phyloP scores from a whole-genome alignment of 2,329 filamentous ascomycete genomes.

The Aspergillus neotritici region DNA sequence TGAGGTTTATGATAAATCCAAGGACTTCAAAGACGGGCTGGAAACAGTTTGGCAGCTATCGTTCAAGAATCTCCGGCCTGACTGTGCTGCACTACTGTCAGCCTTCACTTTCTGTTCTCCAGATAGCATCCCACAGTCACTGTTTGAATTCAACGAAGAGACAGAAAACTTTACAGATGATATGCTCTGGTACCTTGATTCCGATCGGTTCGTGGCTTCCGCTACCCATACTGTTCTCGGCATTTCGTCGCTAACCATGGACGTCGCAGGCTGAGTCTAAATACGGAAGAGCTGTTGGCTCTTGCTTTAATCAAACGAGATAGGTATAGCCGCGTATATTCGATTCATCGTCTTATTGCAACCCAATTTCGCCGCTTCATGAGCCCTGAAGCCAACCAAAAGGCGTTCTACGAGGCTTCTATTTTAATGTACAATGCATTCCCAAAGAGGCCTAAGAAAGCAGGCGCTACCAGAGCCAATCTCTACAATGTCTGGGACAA shows the following conservation, averaged over 20 bases:
- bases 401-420: slow-evolving; percentile 1
- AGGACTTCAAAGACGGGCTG: background rate
- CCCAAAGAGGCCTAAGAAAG: background rate
- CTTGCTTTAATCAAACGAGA: slow-evolving; percentile 2
- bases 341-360: background rate
- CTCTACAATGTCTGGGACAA: slow-evolving; percentile 6
- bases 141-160: background rate
- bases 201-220: background rate
- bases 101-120: background rate
- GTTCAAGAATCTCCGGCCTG: background rate
- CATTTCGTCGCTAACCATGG: background rate
- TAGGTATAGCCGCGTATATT: slow-evolving; percentile 2
- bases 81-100: background rate
- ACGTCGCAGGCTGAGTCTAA: background rate
- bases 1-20: slow-evolving; percentile 1
- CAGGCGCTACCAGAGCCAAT: slow-evolving; percentile 4
- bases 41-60: slow-evolving; percentile 1
- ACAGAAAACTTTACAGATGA: slow-evolving; percentile 3
- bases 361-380: slow-evolving; percentile 1
- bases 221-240: background rate
- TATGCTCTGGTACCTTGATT: slow-evolving; percentile 2
- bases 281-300: slow-evolving; percentile 1
- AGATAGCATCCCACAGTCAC: slow-evolving; percentile 1
- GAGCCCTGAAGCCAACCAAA: background rate
- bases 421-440: background rate